Evolutionary conservation across 78 protist genomes (phyloP).

Genomic region (Bigelowiella natans): DNA sequence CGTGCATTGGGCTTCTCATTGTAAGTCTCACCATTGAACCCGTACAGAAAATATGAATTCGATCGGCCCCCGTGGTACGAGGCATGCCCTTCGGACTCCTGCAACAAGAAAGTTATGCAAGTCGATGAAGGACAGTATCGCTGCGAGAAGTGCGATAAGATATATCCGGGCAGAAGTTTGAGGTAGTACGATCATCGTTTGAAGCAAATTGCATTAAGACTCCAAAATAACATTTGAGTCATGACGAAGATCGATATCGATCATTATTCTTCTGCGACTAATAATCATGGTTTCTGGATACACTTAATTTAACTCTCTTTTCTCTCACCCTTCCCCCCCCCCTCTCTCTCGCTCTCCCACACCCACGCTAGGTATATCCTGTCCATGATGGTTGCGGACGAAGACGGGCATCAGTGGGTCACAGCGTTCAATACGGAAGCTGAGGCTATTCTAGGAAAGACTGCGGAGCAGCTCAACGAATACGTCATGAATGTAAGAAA

Average conservation of each 20-base stretch:
- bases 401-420: background rate
- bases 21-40: background rate
- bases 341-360: no score
- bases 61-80: background rate
- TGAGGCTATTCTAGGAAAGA: background rate
- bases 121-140: background rate
- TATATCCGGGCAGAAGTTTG: background rate
- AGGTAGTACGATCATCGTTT: no score
- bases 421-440: background rate
- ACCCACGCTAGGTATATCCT: background rate
- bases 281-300: background rate
- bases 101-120: background rate
- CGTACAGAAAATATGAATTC: background rate
- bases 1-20: no score
- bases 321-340: no score
- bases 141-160: background rate
- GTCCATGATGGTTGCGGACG: background rate
- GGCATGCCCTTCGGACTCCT: background rate
- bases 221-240: no score
- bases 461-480: background rate
- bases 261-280: background rate
- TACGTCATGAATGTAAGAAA: background rate
- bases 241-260: no score
- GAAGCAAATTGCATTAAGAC: no score
- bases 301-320: no score